Conservation (phyloP, 768 basidiomycete genomes). For the Serendipita indica region DNA sequence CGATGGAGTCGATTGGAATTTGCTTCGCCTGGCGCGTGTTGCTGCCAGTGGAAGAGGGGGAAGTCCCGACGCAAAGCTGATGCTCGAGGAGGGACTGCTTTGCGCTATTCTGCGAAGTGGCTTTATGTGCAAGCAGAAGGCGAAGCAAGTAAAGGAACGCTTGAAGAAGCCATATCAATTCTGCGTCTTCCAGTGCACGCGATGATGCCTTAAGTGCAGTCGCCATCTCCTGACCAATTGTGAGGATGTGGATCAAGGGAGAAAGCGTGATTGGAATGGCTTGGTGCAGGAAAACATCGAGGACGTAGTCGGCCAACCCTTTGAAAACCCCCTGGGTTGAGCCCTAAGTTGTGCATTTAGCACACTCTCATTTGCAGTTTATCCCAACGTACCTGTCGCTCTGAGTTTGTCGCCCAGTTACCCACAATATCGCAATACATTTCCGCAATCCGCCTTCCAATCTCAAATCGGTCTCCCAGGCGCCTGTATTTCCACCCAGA, state of each 20-base stretch:
- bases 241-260: conserved; percentile 60
- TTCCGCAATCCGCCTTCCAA: conserved; percentile 49
- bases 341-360: too few species aligned
- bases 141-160: conserved; percentile 48
- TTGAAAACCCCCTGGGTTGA: neutral
- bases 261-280: conserved; percentile 68
- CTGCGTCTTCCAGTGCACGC: conserved; percentile 52
- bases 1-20: conserved; percentile 64
- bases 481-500: conserved; percentile 74
- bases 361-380: too few species aligned
- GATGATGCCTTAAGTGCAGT: conserved; percentile 44
- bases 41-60: conserved; percentile 27
- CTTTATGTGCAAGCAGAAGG: conserved; percentile 50
- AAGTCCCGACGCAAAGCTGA: conserved; percentile 47
- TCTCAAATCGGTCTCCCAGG: conserved; percentile 70
- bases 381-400: neutral
- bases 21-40: conserved; percentile 35
- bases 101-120: conserved; percentile 26
- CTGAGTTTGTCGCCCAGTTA: conserved; percentile 25
- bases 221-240: conserved; percentile 44
- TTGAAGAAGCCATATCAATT: conserved; percentile 54
- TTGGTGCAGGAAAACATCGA: conserved; percentile 56
- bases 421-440: conserved; percentile 55
- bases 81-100: conserved; percentile 54
- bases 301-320: conserved; percentile 24